phyloP scores from a whole-genome alignment of 305 asterid genomes.

The Fraxinus angustifolia region DNA sequence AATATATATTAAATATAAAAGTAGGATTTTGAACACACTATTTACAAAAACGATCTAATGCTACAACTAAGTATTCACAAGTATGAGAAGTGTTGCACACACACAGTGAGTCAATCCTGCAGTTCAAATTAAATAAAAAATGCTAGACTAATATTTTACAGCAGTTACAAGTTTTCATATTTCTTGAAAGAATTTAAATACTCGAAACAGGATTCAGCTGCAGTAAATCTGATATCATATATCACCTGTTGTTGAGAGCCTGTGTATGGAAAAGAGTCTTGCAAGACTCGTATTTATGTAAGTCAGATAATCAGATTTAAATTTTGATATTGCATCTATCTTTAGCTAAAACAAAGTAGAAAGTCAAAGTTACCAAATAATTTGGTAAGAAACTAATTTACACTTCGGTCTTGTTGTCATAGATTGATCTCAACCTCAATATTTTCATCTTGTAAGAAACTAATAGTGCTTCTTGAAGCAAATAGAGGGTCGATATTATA shows the following conservation, averaged over 20 bases:
- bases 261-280: not conserved
- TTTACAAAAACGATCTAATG: not conserved
- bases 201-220: not conserved
- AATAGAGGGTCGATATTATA: not conserved
- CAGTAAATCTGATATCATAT: not conserved
- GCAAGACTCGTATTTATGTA: not conserved
- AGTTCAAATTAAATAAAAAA: not conserved
- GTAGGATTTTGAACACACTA: not conserved
- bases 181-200: not conserved
- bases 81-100: not conserved
- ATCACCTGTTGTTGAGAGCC: not conserved
- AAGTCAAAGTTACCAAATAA: not conserved
- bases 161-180: not conserved
- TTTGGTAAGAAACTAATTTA: not conserved
- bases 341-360: not conserved
- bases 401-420: not conserved
- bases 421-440: not conserved
- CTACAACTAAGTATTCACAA: not conserved
- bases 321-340: not conserved
- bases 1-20: not conserved
- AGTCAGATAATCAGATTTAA: not conserved
- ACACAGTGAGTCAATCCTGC: not conserved
- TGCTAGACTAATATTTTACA: not conserved
- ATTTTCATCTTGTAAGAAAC: not conserved
- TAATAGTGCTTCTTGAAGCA: not conserved